These are phyloP conservation scores for Boletus fagicola DNA, from an alignment of 768 basidiomycete genomes.

Conservation along the genomic window DNA sequence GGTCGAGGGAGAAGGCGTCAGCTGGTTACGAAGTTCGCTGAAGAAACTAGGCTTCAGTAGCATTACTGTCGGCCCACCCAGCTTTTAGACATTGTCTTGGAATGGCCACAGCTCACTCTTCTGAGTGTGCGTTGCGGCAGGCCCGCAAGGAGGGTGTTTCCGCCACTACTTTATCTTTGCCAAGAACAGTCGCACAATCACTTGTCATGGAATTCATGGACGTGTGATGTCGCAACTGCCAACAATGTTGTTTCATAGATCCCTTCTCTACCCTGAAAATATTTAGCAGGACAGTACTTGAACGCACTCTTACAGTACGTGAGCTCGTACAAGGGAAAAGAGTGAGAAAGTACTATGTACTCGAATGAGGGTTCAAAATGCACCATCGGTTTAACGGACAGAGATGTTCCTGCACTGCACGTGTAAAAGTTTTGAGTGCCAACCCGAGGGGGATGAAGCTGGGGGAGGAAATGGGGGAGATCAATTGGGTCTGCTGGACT, in stretches of 20 bases:
- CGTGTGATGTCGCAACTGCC: background rate
- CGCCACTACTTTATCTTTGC: background rate
- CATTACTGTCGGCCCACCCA: slow-evolving; percentile 27
- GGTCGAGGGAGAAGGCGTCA: slow-evolving; percentile 32
- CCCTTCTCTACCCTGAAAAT: background rate
- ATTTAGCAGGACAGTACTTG: background rate
- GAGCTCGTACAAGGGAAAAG: background rate
- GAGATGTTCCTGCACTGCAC: slow-evolving; percentile 31
- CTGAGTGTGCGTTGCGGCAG: background rate
- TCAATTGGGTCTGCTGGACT: slow-evolving; percentile 32
- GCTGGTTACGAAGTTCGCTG: slow-evolving; percentile 31
- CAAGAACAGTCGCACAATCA: background rate
- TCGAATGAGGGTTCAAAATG: background rate
- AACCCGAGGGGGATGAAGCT: slow-evolving; percentile 45
- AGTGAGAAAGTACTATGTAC: background rate
- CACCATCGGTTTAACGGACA: background rate
- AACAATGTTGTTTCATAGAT: background rate
- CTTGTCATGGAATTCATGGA: background rate
- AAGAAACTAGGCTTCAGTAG: slow-evolving; percentile 31
- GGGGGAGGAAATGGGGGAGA: slow-evolving; percentile 26
- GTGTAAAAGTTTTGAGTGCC: slow-evolving; percentile 60
- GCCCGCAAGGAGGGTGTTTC: background rate
- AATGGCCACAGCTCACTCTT: background rate
- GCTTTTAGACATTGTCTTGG: slow-evolving; percentile 11
- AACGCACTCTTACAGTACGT: background rate